Evolutionary conservation across 2,329 filamentous ascomycete genomes (phyloP).

Genomic region (Scedosporium dehoogii): DNA sequence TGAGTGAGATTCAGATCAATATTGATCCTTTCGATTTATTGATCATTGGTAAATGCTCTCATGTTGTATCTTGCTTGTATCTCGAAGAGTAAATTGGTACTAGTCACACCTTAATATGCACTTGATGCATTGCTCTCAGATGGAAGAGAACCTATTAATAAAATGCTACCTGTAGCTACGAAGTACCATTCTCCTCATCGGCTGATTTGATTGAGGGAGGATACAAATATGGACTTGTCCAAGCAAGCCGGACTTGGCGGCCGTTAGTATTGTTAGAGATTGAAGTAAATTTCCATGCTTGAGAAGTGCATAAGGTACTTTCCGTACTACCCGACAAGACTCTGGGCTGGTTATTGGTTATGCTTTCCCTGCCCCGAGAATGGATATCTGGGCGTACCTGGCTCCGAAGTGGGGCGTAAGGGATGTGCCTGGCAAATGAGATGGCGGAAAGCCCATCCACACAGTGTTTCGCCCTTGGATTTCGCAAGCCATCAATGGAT

Average conservation of each 20-base stretch:
- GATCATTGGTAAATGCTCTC: too few relatives aligned
- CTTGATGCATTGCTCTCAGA: not conserved
- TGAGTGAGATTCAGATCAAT: too few relatives aligned
- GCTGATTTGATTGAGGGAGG: slow-evolving; percentile 2
- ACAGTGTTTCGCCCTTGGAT: not conserved
- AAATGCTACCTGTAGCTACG: not conserved
- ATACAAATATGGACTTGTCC: not conserved
- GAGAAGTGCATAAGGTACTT: not conserved
- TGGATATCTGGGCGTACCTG: slow-evolving; percentile 1
- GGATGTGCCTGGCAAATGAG: not conserved
- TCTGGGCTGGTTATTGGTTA: not conserved
- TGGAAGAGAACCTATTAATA: slow-evolving; percentile 5
- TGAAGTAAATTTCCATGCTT: not conserved
- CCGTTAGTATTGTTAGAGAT: not conserved
- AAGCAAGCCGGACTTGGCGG: not conserved
- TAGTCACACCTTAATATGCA: not conserved
- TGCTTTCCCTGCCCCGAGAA: not conserved
- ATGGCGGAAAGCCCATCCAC: not conserved
- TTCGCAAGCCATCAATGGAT: not conserved
- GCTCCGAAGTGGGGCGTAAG: not conserved
- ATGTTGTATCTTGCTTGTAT: too few relatives aligned
- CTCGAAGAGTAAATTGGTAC: too few relatives aligned
- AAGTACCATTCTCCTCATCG: not conserved
- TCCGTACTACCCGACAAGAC: not conserved
- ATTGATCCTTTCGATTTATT: too few relatives aligned